Conservation (phyloP, 495 filamentous ascomycete species). For the Penicillium samsonianum region DNA sequence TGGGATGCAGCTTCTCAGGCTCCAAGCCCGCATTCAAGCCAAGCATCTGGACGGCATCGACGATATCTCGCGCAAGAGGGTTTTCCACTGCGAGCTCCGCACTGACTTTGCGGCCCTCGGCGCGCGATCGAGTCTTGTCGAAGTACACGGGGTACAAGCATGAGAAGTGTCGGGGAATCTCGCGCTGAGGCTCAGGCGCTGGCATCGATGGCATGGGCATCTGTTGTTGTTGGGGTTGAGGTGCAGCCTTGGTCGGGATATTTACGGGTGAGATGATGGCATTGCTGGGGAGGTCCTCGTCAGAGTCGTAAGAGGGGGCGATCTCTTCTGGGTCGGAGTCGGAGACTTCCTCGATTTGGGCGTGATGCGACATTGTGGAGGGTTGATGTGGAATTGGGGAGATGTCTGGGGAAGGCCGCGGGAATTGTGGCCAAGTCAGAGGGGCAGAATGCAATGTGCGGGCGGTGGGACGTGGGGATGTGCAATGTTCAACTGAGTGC, state of each 20-base stretch:
- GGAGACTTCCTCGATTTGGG: conserved; percentile 85
- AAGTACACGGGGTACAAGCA: conserved; percentile 97
- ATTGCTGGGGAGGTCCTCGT: conserved; percentile 36
- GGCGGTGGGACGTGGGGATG: conserved; percentile 11
- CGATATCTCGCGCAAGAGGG: conserved; percentile 87
- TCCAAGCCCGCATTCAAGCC: conserved; percentile 80
- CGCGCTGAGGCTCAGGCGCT: conserved; percentile 37
- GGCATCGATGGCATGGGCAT: conserved; percentile 40
- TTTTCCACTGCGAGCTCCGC: conserved; percentile 72
- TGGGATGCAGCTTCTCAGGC: conserved; percentile 87
- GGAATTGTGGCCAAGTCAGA: conserved; percentile 24
- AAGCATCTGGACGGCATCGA: conserved; percentile 73
- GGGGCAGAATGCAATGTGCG: conserved; percentile 19
- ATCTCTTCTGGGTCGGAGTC: conserved; percentile 76
- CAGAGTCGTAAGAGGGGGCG: conserved; percentile 69
- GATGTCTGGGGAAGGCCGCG: conserved; percentile 7
- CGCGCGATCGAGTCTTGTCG: conserved; percentile 71
- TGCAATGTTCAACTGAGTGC: background rate
- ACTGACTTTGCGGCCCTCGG: conserved; percentile 76
- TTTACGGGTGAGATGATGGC: conserved; percentile 42
- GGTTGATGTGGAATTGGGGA: conserved; percentile 3
- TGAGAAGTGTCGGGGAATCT: conserved; percentile 74
- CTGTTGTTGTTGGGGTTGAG: conserved; percentile 23
- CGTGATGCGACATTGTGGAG: conserved; percentile 71
- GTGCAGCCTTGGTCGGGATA: conserved; percentile 27